phyloP scores from a whole-genome alignment of 2,329 filamentous ascomycete species.

The Exophiala bonariae region DNA sequence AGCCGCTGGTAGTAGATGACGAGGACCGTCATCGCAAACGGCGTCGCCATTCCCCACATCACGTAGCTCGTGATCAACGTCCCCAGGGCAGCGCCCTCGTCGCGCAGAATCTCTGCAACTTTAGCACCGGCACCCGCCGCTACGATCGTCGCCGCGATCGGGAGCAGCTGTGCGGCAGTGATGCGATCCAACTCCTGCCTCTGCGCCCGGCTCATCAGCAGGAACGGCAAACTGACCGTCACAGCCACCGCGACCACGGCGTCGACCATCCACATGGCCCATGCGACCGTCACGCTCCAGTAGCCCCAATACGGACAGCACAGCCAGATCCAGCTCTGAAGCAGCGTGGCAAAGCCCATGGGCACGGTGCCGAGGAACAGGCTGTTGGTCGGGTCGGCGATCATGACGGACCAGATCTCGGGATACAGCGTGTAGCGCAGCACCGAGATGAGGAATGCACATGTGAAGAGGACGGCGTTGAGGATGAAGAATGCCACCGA shows the following conservation, averaged over 20 bases:
- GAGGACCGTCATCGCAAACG: constrained; percentile 63
- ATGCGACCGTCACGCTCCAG: constrained; percentile 57
- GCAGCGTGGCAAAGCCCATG: constrained; percentile 68
- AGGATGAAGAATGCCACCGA: constrained; percentile 62
- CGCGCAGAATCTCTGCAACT: too few species aligned
- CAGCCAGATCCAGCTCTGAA: constrained; percentile 63
- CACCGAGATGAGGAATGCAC: constrained; percentile 49
- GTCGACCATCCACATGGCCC: constrained; percentile 62
- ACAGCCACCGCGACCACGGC: constrained; percentile 52
- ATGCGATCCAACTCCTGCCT: constrained; percentile 57
- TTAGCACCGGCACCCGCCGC: constrained; percentile 59
- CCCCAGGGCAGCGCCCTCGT: constrained; percentile 52
- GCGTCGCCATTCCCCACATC: constrained; percentile 63
- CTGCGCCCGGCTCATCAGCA: constrained; percentile 34
- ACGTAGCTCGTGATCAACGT: constrained; percentile 67
- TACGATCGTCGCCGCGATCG: constrained; percentile 68
- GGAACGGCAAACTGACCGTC: constrained; percentile 57
- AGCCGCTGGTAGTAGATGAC: constrained; percentile 71
- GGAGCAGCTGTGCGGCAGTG: constrained; percentile 66
- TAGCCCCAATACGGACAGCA: constrained; percentile 62
- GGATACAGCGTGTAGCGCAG: constrained; percentile 66
- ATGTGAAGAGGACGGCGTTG: constrained; percentile 58
- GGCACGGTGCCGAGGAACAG: constrained; percentile 69
- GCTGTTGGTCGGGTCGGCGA: constrained; percentile 65
- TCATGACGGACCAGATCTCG: constrained; percentile 65